These are phyloP conservation scores for Dactylorhiza incarnata DNA, from an alignment of 106 monocot genomes.

Conservation along the genomic window DNA sequence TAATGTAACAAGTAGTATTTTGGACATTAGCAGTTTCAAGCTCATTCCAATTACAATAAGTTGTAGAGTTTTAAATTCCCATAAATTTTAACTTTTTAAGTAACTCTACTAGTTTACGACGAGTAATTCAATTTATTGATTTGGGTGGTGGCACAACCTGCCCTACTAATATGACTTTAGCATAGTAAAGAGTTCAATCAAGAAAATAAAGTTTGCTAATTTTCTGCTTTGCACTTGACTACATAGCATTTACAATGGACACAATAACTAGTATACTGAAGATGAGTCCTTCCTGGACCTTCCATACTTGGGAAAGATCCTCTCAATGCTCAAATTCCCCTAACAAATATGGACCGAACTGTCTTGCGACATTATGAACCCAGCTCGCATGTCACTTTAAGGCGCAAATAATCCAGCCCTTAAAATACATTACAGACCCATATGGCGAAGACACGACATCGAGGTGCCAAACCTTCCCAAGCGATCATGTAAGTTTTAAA, in stretches of 20 bases:
- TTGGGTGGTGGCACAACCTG: too few relatives aligned
- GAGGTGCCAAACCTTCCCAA: not conserved
- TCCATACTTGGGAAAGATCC: not conserved
- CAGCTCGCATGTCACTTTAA: not conserved
- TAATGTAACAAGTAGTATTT: too few relatives aligned
- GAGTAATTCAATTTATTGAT: too few relatives aligned
- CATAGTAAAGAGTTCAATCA: too few relatives aligned
- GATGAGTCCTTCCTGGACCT: not conserved
- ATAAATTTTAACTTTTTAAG: too few relatives aligned
- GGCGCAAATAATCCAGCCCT: not conserved
- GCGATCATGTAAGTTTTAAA: too few relatives aligned
- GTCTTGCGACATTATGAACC: not conserved
- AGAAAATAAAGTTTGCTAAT: too few relatives aligned
- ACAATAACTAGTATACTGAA: not conserved
- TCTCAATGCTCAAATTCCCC: conserved; percentile 5
- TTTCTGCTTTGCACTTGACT: not conserved
- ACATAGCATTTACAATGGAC: not conserved
- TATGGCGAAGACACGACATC: conserved; percentile 21
- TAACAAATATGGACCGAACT: not conserved
- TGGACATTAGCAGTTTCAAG: too few relatives aligned
- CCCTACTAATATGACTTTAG: too few relatives aligned
- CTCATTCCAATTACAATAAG: too few relatives aligned
- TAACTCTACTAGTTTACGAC: too few relatives aligned
- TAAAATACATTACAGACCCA: conserved; percentile 16
- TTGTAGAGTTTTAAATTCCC: too few relatives aligned